Conservation (phyloP, 2,329 filamentous ascomycete genomes). For the Hypoxylon sp. region DNA sequence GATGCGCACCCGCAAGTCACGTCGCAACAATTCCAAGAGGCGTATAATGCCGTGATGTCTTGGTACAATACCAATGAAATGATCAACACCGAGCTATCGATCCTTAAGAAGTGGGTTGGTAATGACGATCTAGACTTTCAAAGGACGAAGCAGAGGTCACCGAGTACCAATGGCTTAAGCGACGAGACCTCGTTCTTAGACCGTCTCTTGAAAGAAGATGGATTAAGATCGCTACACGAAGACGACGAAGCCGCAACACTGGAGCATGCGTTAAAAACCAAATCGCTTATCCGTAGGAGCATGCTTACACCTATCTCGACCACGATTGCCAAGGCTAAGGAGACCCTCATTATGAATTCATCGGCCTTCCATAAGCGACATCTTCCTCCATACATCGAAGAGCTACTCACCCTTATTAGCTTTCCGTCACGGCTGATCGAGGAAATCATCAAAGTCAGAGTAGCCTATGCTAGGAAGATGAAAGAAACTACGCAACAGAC, state of each 20-base stretch:
- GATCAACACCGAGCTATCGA: constrained; percentile 93
- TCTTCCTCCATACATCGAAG: constrained; percentile 95
- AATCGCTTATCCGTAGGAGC: constrained; percentile 67
- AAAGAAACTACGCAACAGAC: constrained; percentile 94
- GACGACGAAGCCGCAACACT: constrained; percentile 62
- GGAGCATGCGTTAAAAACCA: constrained; percentile 56
- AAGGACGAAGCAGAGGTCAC: constrained; percentile 77
- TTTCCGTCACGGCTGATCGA: constrained; percentile 96
- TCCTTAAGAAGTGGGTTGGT: constrained; percentile 95
- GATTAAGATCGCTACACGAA: constrained; percentile 89
- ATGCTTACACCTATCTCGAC: constrained; percentile 86
- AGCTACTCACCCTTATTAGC: constrained; percentile 94
- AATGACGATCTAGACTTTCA: constrained; percentile 95
- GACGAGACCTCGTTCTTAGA: constrained; percentile 97
- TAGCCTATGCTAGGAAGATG: constrained; percentile 94
- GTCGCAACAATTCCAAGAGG: constrained; percentile 82
- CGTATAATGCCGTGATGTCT: constrained; percentile 88
- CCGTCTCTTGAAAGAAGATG: constrained; percentile 94
- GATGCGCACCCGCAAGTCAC: constrained; percentile 80
- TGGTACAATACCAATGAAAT: constrained; percentile 98
- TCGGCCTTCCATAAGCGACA: constrained; percentile 88
- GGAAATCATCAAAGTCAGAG: constrained; percentile 92
- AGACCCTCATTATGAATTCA: constrained; percentile 88
- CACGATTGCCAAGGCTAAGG: constrained; percentile 94
- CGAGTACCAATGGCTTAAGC: constrained; percentile 77